A percentile compares a stretch with the other conserved stretches of the same genome.
Evolutionary conservation across 495 filamentous ascomycete genomes (phyloP).

Genomic region (Penicillium goetzii): DNA sequence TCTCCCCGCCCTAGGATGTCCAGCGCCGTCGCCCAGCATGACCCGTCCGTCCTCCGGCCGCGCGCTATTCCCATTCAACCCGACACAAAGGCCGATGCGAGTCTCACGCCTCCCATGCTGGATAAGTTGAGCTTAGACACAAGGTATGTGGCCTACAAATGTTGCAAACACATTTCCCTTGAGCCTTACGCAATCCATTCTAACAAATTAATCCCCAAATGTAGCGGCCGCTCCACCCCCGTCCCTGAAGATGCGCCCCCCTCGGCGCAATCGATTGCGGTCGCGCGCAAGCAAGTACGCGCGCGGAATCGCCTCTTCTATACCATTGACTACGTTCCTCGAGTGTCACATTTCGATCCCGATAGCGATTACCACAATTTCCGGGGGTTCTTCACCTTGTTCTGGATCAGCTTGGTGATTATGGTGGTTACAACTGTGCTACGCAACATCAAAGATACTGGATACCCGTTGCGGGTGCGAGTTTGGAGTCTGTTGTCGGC

Average conservation of each 20-base stretch:
- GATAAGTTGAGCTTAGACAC: conserved; percentile 35
- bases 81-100: conserved; percentile 30
- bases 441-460: conserved; percentile 92
- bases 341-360: conserved; percentile 95
- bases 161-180: no score
- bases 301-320: conserved; percentile 89
- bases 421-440: conserved; percentile 93
- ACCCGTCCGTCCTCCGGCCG: conserved; percentile 35
- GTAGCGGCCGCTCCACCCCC: conserved; percentile 86
- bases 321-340: conserved; percentile 89
- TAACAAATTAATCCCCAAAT: neutral
- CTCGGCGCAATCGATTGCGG: conserved; percentile 81
- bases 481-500: conserved; percentile 87
- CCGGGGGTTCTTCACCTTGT: conserved; percentile 94
- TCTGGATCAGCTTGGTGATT: conserved; percentile 95
- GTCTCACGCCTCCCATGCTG: conserved; percentile 25
- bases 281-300: conserved; percentile 80
- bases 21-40: conserved; percentile 39
- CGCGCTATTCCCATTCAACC: conserved; percentile 34
- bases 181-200: conserved; percentile 11
- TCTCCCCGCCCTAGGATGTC: conserved; percentile 36
- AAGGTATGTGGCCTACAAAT: conserved; percentile 30
- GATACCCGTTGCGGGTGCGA: conserved; percentile 76
- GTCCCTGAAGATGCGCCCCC: conserved; percentile 89
- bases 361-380: conserved; percentile 91